A percentile compares a stretch with the other conserved stretches of the same genome.
Conservation (phyloP, 768 basidiomycete genomes). For the Termitomyces bulborhizus region DNA sequence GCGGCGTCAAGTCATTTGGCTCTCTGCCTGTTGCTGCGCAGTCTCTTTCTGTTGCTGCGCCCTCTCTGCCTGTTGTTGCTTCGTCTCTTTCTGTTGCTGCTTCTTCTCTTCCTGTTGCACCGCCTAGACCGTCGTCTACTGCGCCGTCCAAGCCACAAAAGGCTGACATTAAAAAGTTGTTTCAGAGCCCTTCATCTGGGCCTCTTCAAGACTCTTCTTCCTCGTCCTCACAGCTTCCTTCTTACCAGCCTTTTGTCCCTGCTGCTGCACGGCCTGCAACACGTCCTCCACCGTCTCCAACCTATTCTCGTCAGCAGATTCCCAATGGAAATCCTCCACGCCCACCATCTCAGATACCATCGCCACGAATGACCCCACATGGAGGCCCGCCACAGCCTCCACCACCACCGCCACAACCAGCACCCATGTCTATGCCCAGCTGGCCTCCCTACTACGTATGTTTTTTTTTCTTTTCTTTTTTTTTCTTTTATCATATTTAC, state of each 20-base stretch:
- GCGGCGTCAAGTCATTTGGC: slow-evolving; percentile 76
- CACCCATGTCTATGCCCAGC: slow-evolving; percentile 25
- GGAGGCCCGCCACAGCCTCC: too few relatives aligned
- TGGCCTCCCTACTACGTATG: slow-evolving; percentile 58
- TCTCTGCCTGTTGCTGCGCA: slow-evolving; percentile 55
- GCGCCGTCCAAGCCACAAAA: slow-evolving; percentile 33
- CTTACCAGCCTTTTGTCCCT: slow-evolving; percentile 45
- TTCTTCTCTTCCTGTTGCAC: slow-evolving; percentile 54
- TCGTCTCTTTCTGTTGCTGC: slow-evolving; percentile 30
- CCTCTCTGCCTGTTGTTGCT: slow-evolving; percentile 66
- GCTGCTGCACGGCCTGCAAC: slow-evolving; percentile 39
- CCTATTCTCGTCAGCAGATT: slow-evolving; percentile 48
- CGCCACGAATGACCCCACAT: slow-evolving; percentile 43
- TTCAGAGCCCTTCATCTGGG: slow-evolving; percentile 41
- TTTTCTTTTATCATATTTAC: too few relatives aligned
- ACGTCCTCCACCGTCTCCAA: slow-evolving; percentile 59
- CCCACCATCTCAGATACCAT: slow-evolving; percentile 38
- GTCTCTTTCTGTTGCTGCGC: too few relatives aligned
- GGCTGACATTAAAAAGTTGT: slow-evolving; percentile 55
- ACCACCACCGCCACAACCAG: too few relatives aligned
- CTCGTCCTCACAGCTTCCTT: slow-evolving; percentile 34
- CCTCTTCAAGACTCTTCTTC: slow-evolving; percentile 35
- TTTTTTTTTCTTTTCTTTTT: slow-evolving; percentile 4
- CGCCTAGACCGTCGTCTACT: slow-evolving; percentile 31
- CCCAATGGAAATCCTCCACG: slow-evolving; percentile 56